Evolutionary conservation across 2,329 filamentous ascomycete species (phyloP), one percentile per base, ranked within the genome.

Genomic region (Pseudophaeomoniella oleicola): DNA sequence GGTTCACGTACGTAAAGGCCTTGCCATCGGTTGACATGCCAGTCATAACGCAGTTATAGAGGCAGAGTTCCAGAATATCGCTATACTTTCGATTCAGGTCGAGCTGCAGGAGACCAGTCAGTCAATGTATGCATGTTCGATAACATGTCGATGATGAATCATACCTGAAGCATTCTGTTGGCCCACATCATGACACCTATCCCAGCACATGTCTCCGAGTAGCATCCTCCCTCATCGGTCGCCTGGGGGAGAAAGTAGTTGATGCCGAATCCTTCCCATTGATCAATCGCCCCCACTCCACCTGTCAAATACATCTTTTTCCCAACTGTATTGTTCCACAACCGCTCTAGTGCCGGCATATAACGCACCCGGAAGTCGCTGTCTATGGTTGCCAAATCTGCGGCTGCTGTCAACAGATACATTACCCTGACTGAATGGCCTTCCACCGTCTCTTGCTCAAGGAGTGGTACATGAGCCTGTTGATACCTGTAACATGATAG

Each of bases 271-370:
- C 70, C 66, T 48, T 73, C 62, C 66, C 66, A 69, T 46, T 72
- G 66, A 44, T 62, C 55, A 22, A 67, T 58, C 2, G 53, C 62
- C 2, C 71, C 71, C 15, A 74, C 63, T 3, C 69, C 69, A 2
- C 69, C 71, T 0, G 71, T 74, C 18, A 71, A 45, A 34, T 69
- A 75, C 70, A 74, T 74, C 47, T 72, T 73, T 39, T 61, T 62
- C 30, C 66, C 55, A 0, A 69, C 64, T 67, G 72, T 73, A 40
- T 72, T 71, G 30, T 60, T 48, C 70, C 69, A 74, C 4, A 73
- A 48, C 3, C 61, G 51, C n/a, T 52, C 45, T 0, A 71, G 44
- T 2, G 67, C 52, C 0, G 46, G 43, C 10, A 49, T 39, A 46
- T 60, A 61, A 15, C 44, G 29, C 36, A 46, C 44, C 3, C 39